Base-by-base conservation (phyloP, 768 basidiomycete genomes). In the Leucocoprinus sp. region DNA sequence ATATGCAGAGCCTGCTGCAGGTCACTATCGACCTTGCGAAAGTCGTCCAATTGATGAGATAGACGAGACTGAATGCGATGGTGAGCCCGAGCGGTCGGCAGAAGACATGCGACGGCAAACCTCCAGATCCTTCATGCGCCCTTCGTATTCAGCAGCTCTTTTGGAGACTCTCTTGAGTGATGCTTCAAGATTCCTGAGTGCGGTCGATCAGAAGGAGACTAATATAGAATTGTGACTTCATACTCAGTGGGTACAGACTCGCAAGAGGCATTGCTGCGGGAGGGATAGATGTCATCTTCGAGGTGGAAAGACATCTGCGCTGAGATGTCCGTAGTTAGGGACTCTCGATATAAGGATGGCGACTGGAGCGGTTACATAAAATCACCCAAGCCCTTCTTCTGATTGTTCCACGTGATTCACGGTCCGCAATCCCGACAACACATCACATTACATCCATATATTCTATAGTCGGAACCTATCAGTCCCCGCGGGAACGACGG, bases 11-110 rank as follows among this genome's bases (percentile, higher is more conserved):
- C 75, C 42, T 84, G 83, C 50, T 78, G 77, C 26, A 88, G 68
- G 19, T 78, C 71, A 50, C 74, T 73, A 52, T 88, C 82, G 50
- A 88, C 79, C 14, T 81, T 79, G 43, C 82, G 69, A 44, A 85
- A 86, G 56, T 87, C 87, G 54, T 80, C 80, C 44, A 88, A 64
- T 56, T 80, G 75, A 53, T 84, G 79, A 31, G 80, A 72, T 18
- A 89, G 71, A 57, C 74, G 77, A 42, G 70, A 70, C 84, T 87
- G 54, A 1, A 40, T 37, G 22, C 18, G 21, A 26, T 44, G 26
- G 34, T 27, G 22, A 49, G 38, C 50, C 34, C 28, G 42, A 27
- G 43, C 14, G 4, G n/a, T 14, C 29, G 17, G 33, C 40, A 18
- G 22, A 17, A 24, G 42, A 15, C 23, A 28, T 29, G 26, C 19